Percentiles rank a stretch among this genome's conserved stretches.
These are phyloP conservation scores for Myotisia sp. DNA, from an alignment of 2,329 filamentous ascomycete species.

Conservation along the genomic window DNA sequence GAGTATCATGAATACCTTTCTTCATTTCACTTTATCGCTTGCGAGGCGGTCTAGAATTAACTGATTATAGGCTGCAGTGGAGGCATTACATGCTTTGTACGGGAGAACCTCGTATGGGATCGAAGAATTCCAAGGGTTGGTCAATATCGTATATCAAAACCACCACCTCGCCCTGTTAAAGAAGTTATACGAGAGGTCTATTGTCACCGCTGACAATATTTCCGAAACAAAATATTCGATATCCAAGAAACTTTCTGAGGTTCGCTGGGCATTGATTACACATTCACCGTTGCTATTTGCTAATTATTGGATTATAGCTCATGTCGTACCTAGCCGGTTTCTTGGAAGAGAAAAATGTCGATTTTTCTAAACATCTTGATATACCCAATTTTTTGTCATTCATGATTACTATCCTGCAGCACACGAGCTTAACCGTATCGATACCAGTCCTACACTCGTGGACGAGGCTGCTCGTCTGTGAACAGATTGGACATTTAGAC, in stretches of 20 bases:
- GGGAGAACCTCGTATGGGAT: constrained; percentile 58
- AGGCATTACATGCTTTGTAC: constrained; percentile 73
- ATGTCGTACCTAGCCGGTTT: constrained; percentile 74
- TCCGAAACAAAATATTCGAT: constrained; percentile 87
- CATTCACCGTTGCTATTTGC: constrained; percentile 1
- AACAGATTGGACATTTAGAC: constrained; percentile 44
- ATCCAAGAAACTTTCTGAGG: constrained; percentile 87
- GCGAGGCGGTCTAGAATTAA: neutral
- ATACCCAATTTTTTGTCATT: constrained; percentile 65
- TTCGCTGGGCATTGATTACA: constrained; percentile 26
- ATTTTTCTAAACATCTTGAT: constrained; percentile 51
- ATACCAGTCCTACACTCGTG: constrained; percentile 85
- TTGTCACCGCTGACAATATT: constrained; percentile 64
- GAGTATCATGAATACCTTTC: constrained; percentile 17
- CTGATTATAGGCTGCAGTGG: constrained; percentile 53
- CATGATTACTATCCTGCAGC: constrained; percentile 63
- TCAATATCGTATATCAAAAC: constrained; percentile 64
- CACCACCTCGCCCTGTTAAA: constrained; percentile 57
- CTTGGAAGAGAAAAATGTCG: constrained; percentile 59
- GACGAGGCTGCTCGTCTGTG: constrained; percentile 65
- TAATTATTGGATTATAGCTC: constrained; percentile 41
- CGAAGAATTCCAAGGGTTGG: constrained; percentile 62
- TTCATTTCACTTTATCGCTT: constrained; percentile 8
- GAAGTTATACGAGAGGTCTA: constrained; percentile 64
- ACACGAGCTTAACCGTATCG: constrained; percentile 78